A percentile compares a stretch with the other conserved stretches of the same genome.
These are phyloP conservation scores for Diaporthe vexans DNA, from an alignment of 2,329 filamentous ascomycete genomes.

Conservation along the genomic window DNA sequence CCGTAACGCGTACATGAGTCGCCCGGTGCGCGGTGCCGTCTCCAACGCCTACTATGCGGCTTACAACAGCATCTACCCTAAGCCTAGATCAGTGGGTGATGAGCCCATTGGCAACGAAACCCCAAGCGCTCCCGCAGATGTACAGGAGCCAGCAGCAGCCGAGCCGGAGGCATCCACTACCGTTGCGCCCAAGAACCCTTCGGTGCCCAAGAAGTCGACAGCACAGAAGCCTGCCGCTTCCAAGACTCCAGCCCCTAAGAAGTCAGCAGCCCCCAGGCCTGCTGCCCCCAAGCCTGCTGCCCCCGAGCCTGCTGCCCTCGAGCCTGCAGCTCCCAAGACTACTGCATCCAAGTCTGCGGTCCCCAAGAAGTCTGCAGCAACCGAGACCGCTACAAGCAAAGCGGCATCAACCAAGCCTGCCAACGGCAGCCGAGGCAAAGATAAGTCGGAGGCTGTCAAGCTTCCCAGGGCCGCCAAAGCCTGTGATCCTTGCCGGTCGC, in stretches of 20 bases:
- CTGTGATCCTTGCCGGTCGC: slow-evolving; percentile 36
- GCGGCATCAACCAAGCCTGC: background rate
- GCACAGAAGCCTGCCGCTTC: background rate
- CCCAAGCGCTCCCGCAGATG: background rate
- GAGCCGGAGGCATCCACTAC: background rate
- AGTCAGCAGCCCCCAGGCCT: background rate
- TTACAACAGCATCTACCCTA: background rate
- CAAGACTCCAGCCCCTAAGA: background rate
- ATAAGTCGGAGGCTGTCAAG: slow-evolving; percentile 1
- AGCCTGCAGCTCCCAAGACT: background rate
- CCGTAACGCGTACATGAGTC: slow-evolving; percentile 1
- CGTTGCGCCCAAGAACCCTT: background rate
- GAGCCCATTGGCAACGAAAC: slow-evolving; percentile 16
- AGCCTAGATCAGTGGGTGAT: slow-evolving; percentile 1
- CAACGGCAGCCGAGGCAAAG: background rate
- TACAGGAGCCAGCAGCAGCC: background rate
- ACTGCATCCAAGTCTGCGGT: background rate
- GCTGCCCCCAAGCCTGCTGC: background rate
- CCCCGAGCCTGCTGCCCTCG: too few relatives aligned
- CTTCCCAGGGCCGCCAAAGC: slow-evolving; percentile 27
- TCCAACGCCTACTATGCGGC: slow-evolving; percentile 3
- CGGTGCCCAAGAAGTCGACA: background rate
- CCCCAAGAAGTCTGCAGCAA: background rate
- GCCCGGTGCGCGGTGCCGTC: slow-evolving; percentile 8
- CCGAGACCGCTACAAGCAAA: background rate